Evolutionary conservation across 2,329 filamentous ascomycete species (phyloP).

Genomic region (Fusarium paranaense): DNA sequence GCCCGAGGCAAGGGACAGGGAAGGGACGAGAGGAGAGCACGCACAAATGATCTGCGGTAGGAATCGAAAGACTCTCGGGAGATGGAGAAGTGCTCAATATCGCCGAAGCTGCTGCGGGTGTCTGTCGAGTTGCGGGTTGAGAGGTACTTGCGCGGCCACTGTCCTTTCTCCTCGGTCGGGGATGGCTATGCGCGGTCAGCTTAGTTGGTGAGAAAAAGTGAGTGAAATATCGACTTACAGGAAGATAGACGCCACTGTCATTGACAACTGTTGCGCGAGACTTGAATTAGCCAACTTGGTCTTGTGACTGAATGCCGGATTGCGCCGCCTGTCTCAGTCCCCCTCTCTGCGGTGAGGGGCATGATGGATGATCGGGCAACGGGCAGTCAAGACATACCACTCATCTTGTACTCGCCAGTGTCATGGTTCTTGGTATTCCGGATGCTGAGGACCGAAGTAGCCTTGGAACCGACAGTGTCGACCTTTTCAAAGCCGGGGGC

Average conservation of each 20-base stretch:
- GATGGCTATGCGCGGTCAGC: conserved; percentile 72
- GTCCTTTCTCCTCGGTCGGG: conserved; percentile 83
- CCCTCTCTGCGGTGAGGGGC: conserved; percentile 9
- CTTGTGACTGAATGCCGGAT: conserved; percentile 38
- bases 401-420: conserved; percentile 82
- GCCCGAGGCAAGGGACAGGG: background rate
- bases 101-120: conserved; percentile 73
- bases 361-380: conserved; percentile 16
- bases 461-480: conserved; percentile 71
- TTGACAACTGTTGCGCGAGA: conserved; percentile 78
- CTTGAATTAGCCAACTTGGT: conserved; percentile 42
- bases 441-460: conserved; percentile 71
- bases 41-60: conserved; percentile 93
- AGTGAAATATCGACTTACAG: conserved; percentile 66
- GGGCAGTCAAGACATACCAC: conserved; percentile 66
- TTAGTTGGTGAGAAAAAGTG: background rate
- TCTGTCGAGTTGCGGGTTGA: conserved; percentile 66
- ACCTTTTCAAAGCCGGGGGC: conserved; percentile 68
- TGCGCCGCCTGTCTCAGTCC: conserved; percentile 26
- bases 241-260: conserved; percentile 93
- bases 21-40: conserved; percentile 47
- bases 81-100: conserved; percentile 94
- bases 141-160: conserved; percentile 74
- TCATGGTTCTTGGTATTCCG: conserved; percentile 71
- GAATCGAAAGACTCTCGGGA: conserved; percentile 97